A percentile compares a stretch with the other conserved stretches of the same genome.
These are phyloP conservation scores for Penicillium simplicissimum DNA, from an alignment of 495 filamentous ascomycete genomes.

Conservation along the genomic window DNA sequence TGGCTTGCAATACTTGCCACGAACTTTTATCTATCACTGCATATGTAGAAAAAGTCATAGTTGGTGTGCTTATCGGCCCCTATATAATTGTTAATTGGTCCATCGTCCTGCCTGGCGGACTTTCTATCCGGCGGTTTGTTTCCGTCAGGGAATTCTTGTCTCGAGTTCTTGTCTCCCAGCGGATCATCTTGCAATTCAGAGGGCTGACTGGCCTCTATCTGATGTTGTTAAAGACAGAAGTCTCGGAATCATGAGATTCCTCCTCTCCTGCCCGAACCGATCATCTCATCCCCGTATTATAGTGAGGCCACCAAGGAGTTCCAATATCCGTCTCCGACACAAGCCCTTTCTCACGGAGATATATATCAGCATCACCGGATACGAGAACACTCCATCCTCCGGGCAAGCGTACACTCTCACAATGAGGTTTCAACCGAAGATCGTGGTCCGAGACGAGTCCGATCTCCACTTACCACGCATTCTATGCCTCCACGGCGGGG, in stretches of 20 bases:
- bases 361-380: not conserved
- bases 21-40: not conserved
- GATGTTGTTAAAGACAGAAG: not conserved
- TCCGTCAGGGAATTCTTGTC: not conserved
- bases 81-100: not conserved
- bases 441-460: not conserved
- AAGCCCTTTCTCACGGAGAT: too few species aligned
- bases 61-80: not conserved
- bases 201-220: too few species aligned
- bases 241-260: not conserved
- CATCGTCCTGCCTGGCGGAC: not conserved
- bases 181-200: not conserved
- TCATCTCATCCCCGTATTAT: too few species aligned
- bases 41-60: not conserved
- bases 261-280: too few species aligned
- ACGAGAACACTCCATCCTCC: not conserved
- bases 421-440: not conserved
- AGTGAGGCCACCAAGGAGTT: too few species aligned
- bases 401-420: not conserved
- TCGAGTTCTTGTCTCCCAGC: not conserved
- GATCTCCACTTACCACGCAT: constrained; percentile 55
- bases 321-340: too few species aligned
- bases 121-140: constrained; percentile 5
- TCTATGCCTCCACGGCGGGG: constrained; percentile 69
- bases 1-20: too few species aligned